Evolutionary conservation across 2,329 filamentous ascomycete genomes (phyloP).

Genomic region (Talaromyces sp.): DNA sequence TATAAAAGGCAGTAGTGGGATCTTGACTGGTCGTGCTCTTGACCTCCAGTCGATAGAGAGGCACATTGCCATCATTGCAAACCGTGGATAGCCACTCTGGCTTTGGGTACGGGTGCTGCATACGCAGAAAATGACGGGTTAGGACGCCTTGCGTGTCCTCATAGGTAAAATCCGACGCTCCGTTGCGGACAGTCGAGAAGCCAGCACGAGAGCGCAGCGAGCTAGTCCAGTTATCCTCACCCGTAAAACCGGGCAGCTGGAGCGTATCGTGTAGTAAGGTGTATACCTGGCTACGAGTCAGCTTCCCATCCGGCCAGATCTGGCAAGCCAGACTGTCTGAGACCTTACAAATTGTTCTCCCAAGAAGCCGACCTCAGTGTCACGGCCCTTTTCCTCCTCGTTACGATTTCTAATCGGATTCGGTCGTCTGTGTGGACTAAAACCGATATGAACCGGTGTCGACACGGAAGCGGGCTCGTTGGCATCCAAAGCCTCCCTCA

Average conservation of each 20-base stretch:
- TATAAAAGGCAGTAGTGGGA: not conserved
- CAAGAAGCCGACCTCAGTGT: not conserved
- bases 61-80: not conserved
- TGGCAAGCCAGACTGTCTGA: not conserved
- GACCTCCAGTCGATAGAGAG: not conserved
- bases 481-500: not conserved
- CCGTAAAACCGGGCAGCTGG: constrained; percentile 11
- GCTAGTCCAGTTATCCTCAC: constrained; percentile 14
- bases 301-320: not conserved
- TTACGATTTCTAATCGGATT: not conserved
- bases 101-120: not conserved
- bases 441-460: not conserved
- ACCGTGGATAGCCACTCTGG: not conserved
- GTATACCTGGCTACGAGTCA: constrained; percentile 10
- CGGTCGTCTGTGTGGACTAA: not conserved
- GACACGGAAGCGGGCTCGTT: not conserved
- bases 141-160: not conserved
- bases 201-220: constrained; percentile 15
- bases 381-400: not conserved
- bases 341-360: not conserved
- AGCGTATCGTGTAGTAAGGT: constrained; percentile 14
- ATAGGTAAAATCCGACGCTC: constrained; percentile 16
- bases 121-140: not conserved
- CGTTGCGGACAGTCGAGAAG: constrained; percentile 9
- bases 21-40: not conserved